phyloP scores from a whole-genome alignment of 2,329 filamentous ascomycete genomes.

The Fusarium aywerte region DNA sequence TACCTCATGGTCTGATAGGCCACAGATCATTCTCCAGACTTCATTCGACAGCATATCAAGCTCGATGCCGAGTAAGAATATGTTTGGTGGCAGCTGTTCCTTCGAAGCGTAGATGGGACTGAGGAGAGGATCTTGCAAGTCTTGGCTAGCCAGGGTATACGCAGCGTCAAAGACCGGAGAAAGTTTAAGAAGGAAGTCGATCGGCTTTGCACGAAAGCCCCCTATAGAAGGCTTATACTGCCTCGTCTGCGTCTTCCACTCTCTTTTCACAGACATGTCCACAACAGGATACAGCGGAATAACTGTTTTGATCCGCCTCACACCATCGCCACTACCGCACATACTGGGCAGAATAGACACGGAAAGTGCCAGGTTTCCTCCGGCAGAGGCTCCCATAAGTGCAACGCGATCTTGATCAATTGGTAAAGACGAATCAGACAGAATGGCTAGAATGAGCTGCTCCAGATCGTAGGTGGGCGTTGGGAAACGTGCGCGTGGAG shows the following conservation, averaged over 20 bases:
- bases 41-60: slow-evolving; percentile 26
- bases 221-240: slow-evolving; percentile 21
- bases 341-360: slow-evolving; percentile 22
- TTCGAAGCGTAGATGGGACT: slow-evolving; percentile 17
- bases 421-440: slow-evolving; percentile 2
- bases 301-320: slow-evolving; percentile 4
- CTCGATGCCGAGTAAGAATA: slow-evolving; percentile 19
- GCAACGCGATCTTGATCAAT: slow-evolving; percentile 19
- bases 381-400: slow-evolving; percentile 18
- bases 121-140: slow-evolving; percentile 11
- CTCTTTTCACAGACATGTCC: slow-evolving; percentile 6
- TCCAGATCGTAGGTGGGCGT: slow-evolving; percentile 19
- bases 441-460: slow-evolving; percentile 7
- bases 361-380: slow-evolving; percentile 14
- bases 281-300: slow-evolving; percentile 10
- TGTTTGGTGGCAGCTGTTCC: slow-evolving; percentile 1
- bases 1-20: neutral
- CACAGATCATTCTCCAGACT: slow-evolving; percentile 21
- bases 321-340: slow-evolving; percentile 24
- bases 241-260: slow-evolving; percentile 14
- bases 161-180: slow-evolving; percentile 25
- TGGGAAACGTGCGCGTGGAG: slow-evolving; percentile 11
- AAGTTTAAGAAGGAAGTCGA: slow-evolving; percentile 3
- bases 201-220: slow-evolving; percentile 7
- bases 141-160: slow-evolving; percentile 4